Conservation (phyloP, 1,284 basidiomycete species). For the Trichosporon sp. region DNA sequence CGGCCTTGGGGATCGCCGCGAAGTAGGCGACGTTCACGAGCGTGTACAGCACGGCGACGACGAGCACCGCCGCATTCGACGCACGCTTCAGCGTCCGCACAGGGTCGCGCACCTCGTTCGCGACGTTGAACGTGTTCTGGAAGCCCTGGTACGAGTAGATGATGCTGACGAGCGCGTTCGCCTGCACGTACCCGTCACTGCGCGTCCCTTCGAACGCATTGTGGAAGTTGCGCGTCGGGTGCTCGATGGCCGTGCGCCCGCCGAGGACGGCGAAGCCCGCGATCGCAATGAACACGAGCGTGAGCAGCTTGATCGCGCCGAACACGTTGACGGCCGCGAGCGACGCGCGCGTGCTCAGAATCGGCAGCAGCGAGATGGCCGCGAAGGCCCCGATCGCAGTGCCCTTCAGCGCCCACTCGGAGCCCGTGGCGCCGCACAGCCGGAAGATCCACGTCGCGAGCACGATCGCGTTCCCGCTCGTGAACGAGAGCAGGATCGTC, state of each 20-base stretch:
- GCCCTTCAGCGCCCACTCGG: constrained; percentile 25
- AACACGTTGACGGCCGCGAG: not conserved
- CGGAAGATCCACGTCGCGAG: constrained; percentile 25
- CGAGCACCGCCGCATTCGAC: constrained; percentile 24
- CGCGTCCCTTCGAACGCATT: constrained; percentile 54
- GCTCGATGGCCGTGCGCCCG: constrained; percentile 47
- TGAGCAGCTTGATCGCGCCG: constrained; percentile 6
- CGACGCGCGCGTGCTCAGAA: not conserved
- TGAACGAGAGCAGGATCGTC: constrained; percentile 28
- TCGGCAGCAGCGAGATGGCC: not conserved
- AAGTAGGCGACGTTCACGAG: constrained; percentile 46
- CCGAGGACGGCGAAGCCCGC: constrained; percentile 56
- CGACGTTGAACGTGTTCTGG: constrained; percentile 53
- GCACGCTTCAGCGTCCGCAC: constrained; percentile 36
- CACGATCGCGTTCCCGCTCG: constrained; percentile 25
- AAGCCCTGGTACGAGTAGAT: constrained; percentile 44
- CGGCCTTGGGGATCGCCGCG: constrained; percentile 44
- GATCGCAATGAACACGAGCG: constrained; percentile 42
- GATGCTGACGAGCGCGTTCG: constrained; percentile 36
- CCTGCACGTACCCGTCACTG: constrained; percentile 52
- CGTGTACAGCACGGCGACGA: constrained; percentile 36
- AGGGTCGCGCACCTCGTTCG: constrained; percentile 51
- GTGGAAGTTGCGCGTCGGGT: constrained; percentile 54
- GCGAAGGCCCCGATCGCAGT: constrained; percentile 6
- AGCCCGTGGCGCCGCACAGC: constrained; percentile 15